Percentiles rank a stretch among this genome's conserved stretches.
phyloP scores from a whole-genome alignment of 2,329 filamentous ascomycete genomes.

The Hysterium pulicare region DNA sequence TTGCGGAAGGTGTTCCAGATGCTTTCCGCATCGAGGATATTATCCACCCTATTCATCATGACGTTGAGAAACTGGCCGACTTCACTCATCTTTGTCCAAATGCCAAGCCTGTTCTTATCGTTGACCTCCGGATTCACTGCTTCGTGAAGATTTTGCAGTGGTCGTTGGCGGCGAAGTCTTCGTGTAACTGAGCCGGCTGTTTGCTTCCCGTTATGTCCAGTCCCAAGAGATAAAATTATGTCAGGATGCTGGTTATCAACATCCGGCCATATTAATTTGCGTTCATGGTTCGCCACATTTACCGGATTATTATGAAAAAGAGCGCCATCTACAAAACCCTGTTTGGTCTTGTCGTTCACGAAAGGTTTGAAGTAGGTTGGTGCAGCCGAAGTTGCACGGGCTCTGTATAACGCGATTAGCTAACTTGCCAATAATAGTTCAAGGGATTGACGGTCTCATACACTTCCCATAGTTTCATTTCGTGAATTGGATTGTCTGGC shows the following conservation, averaged over 20 bases:
- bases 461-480: conserved; percentile 11
- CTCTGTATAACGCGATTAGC: conserved; percentile 19
- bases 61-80: conserved; percentile 24
- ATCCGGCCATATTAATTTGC: conserved; percentile 26
- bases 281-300: conserved; percentile 42
- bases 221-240: conserved; percentile 22
- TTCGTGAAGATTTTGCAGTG: neutral
- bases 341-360: conserved; percentile 37
- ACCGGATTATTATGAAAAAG: conserved; percentile 46
- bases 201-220: conserved; percentile 9
- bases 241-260: conserved; percentile 16
- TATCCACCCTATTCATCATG: conserved; percentile 21
- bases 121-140: neutral
- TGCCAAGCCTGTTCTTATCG: neutral
- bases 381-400: conserved; percentile 44
- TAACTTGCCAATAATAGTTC: neutral
- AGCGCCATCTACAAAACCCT: conserved; percentile 44
- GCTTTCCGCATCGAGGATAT: conserved; percentile 34
- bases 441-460: conserved; percentile 1
- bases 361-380: conserved; percentile 46
- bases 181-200: neutral
- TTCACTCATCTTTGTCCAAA: conserved; percentile 5
- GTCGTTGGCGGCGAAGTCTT: neutral
- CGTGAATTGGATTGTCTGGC: conserved; percentile 9
- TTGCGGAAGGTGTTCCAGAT: conserved; percentile 33